These are phyloP conservation scores for Lizanozyma gosingica DNA, from an alignment of 1,139 yeast genomes.

Conservation along the genomic window DNA sequence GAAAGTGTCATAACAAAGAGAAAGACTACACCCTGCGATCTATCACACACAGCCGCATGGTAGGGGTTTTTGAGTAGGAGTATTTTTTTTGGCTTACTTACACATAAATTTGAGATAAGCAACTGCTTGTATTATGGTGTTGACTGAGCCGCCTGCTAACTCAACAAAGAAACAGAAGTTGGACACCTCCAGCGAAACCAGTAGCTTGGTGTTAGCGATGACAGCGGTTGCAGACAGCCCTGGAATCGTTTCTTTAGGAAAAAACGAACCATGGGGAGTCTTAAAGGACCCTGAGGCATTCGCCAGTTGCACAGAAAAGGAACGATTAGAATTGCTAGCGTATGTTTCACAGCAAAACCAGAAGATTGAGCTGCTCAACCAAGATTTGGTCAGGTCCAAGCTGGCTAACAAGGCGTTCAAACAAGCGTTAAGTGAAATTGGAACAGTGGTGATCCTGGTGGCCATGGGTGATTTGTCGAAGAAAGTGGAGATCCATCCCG, in stretches of 20 bases:
- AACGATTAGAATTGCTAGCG: neutral
- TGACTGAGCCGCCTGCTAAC: too few species aligned
- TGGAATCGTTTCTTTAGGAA: too few species aligned
- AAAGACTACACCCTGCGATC: too few species aligned
- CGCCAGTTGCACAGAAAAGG: neutral
- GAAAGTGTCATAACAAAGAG: too few species aligned
- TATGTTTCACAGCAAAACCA: neutral
- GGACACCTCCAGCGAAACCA: neutral
- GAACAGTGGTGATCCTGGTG: slow-evolving; percentile 74
- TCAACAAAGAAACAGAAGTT: neutral
- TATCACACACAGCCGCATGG: too few species aligned
- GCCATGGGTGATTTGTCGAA: slow-evolving; percentile 81
- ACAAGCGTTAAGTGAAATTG: slow-evolving; percentile 68
- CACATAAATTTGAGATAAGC: too few species aligned
- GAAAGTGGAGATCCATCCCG: slow-evolving; percentile 63
- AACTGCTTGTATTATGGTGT: too few species aligned
- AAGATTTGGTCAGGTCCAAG: slow-evolving; percentile 45
- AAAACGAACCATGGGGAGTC: neutral
- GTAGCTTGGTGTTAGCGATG: neutral
- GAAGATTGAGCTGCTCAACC: slow-evolving; percentile 6
- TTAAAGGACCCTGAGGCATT: neutral
- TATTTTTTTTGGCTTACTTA: too few species aligned
- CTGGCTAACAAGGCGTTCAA: slow-evolving; percentile 69
- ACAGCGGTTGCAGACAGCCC: neutral
- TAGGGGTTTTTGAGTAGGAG: too few species aligned